Conservation (phyloP, 1,284 basidiomycete species). For the Puccinia hordei region DNA sequence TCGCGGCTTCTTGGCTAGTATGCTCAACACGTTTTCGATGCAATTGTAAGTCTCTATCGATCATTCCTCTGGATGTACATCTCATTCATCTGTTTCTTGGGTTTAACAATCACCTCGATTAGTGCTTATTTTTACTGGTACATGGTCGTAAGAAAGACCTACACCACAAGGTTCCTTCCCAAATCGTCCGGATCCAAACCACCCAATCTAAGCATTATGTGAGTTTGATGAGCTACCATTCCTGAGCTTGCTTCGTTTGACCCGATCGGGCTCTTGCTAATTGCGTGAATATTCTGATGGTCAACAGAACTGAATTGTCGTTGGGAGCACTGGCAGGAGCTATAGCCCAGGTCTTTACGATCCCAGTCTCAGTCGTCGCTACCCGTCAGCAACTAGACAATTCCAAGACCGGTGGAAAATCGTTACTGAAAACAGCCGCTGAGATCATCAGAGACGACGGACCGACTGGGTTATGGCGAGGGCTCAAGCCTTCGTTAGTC, state of each 20-base stretch:
- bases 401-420: conserved; percentile 65
- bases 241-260: neutral
- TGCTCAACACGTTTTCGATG: conserved; percentile 96
- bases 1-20: conserved; percentile 92
- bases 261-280: conserved; percentile 53
- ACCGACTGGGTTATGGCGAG: conserved; percentile 87
- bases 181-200: conserved; percentile 30
- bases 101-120: conserved; percentile 60
- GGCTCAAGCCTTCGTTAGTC: conserved; percentile 86
- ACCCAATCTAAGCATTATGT: conserved; percentile 20
- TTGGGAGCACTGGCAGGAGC: conserved; percentile 90
- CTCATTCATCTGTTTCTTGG: conserved; percentile 4
- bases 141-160: conserved; percentile 79
- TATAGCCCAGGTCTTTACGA: conserved; percentile 96
- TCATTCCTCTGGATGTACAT: conserved; percentile 11
- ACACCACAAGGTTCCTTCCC: conserved; percentile 60
- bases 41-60: conserved; percentile 67
- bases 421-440: conserved; percentile 73
- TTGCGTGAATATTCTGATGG: conserved; percentile 65
- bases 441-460: conserved; percentile 94
- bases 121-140: conserved; percentile 99
- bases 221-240: neutral
- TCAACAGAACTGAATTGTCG: conserved; percentile 69
- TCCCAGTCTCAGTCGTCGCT: conserved; percentile 95
- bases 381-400: conserved; percentile 86